These are phyloP conservation scores for Alternaria arborescens DNA, from an alignment of 2,329 filamentous ascomycete species.

Conservation along the genomic window DNA sequence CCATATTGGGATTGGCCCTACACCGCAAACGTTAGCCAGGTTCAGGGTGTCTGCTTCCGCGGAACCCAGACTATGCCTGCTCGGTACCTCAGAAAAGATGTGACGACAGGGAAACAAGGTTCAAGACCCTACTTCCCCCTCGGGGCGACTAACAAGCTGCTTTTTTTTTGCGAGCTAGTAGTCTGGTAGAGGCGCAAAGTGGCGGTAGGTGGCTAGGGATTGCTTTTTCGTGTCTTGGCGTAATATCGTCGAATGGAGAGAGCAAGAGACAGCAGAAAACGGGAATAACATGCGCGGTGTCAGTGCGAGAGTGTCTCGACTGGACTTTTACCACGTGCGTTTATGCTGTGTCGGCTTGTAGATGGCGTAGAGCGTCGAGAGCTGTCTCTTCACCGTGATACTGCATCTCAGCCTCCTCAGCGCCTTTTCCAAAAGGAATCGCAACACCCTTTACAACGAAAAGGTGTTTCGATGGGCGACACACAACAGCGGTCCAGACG, in stretches of 20 bases:
- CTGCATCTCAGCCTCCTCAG: conserved; percentile 1
- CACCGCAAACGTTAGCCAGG: conserved; percentile 4
- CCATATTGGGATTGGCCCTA: neutral
- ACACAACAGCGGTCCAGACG: neutral
- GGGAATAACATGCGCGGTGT: neutral
- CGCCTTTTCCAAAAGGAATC: conserved; percentile 5
- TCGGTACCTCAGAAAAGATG: conserved; percentile 4
- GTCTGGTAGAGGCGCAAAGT: conserved; percentile 1
- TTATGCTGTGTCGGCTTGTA: neutral
- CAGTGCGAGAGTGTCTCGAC: conserved; percentile 3
- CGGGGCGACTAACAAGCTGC: conserved; percentile 1
- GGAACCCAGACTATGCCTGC: neutral
- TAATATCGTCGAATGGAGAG: neutral
- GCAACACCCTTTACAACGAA: neutral
- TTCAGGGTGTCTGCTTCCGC: conserved; percentile 5
- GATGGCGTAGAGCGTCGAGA: conserved; percentile 1
- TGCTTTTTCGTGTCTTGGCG: conserved; percentile 1
- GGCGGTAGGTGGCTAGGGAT: neutral
- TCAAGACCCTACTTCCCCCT: conserved; percentile 7
- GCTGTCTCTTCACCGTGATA: neutral
- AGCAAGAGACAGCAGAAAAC: neutral
- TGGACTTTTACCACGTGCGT: neutral
- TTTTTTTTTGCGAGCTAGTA: conserved; percentile 4
- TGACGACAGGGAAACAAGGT: conserved; percentile 8
- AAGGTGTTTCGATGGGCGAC: neutral